Evolutionary conservation across 345 rosid genomes (phyloP).

Genomic region (Boechera stricta): DNA sequence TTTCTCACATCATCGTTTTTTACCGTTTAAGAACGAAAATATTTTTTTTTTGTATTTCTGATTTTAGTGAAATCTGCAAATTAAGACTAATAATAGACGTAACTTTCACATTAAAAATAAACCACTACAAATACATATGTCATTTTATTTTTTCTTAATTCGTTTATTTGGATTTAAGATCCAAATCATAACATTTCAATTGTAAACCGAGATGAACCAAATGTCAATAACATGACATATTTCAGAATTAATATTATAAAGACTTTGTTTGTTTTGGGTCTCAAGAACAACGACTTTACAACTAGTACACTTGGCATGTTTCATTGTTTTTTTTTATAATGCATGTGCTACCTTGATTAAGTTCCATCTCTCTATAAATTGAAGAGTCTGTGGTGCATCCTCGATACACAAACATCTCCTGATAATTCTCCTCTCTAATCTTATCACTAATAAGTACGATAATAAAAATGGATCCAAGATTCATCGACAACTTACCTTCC

Average conservation of each 20-base stretch:
- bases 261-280: not conserved
- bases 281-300: conserved; percentile 11
- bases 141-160: not conserved
- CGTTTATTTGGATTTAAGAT: not conserved
- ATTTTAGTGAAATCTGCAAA: no score
- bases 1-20: no score
- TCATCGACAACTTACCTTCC: conserved; percentile 34
- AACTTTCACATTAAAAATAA: no score
- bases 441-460: conserved; percentile 5
- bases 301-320: conserved; percentile 23
- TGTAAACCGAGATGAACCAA: not conserved
- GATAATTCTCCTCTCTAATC: not conserved
- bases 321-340: not conserved
- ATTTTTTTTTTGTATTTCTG: no score
- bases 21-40: no score
- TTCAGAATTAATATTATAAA: not conserved
- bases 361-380: conserved; percentile 32
- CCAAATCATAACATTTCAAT: not conserved
- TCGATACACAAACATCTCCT: conserved; percentile 22
- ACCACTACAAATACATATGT: no score
- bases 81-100: no score
- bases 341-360: not conserved
- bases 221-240: not conserved
- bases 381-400: not conserved
- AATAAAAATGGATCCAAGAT: conserved; percentile 23